These are phyloP conservation scores for Blastobotrys petasosporus DNA, from an alignment of 1,139 yeast species.

Conservation along the genomic window DNA sequence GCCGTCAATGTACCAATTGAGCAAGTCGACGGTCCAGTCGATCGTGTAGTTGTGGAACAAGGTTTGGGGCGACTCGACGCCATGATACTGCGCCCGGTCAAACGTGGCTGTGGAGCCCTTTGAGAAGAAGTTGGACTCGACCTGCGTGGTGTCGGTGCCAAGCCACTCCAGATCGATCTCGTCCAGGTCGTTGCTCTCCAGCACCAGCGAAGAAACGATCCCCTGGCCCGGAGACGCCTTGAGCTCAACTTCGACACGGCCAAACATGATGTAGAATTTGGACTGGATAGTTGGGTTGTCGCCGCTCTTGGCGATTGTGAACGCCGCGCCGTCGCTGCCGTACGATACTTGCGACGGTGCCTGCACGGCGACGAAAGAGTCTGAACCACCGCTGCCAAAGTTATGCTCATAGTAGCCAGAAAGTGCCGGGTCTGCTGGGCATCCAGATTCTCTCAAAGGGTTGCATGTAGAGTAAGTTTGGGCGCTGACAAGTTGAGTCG, in stretches of 20 bases:
- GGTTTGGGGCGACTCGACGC: conserved; percentile 49
- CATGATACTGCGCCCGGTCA: conserved; percentile 70
- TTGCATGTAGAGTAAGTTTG: conserved; percentile 2
- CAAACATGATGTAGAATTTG: conserved; percentile 79
- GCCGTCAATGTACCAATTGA: conserved; percentile 54
- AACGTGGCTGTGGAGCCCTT: conserved; percentile 69
- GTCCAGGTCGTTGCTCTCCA: conserved; percentile 80
- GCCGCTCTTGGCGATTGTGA: conserved; percentile 53
- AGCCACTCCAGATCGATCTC: conserved; percentile 83
- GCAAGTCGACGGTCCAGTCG: conserved; percentile 65
- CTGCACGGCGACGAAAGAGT: conserved; percentile 2
- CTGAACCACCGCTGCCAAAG: conserved; percentile 3
- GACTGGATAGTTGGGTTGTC: conserved; percentile 75
- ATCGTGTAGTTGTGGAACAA: conserved; percentile 69
- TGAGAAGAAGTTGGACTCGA: conserved; percentile 75
- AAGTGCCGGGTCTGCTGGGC: conserved; percentile 6
- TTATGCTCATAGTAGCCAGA: neutral
- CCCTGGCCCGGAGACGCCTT: conserved; percentile 74
- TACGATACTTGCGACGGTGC: conserved; percentile 26
- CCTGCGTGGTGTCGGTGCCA: conserved; percentile 65
- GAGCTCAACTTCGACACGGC: conserved; percentile 64
- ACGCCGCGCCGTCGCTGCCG: conserved; percentile 49
- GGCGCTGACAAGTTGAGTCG: neutral
- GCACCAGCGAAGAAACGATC: conserved; percentile 67
- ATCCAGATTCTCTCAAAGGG: conserved; percentile 1